Evolutionary conservation across 2,329 filamentous ascomycete species (phyloP), one percentile per base, ranked within the genome.

Genomic region (Claviceps monticola): DNA sequence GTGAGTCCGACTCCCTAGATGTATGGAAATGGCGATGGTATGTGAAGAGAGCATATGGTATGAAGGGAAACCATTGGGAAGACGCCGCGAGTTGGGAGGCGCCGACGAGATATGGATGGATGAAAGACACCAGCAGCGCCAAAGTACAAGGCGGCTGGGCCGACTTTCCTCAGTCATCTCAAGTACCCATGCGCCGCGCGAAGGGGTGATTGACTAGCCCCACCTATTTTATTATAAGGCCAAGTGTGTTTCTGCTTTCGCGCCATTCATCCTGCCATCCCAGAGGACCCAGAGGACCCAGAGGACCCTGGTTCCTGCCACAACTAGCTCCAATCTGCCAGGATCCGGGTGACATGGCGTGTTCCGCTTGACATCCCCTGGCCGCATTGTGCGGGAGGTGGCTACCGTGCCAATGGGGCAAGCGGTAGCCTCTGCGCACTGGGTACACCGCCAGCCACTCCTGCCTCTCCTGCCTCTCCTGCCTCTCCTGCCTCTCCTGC

Each of bases 91-190:
- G 45, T 54, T 52, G 52, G 52, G 45, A 47, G 38, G 38, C 43
- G 17, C 8, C 26, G 52, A 46, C 49, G 49, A 53, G 52, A 51
- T 51, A 54, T 49, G 50, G 47, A 54, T 49, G 50, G 47, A 54
- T 52, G 36, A 49, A 47, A 46, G 41, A 26, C 39, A 46, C 13
- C 26, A 39, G 46, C 46, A 23, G 23, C 38, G 21, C 23, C 8
- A 5, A 39, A 45, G 16, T 23, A 36, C 50, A 34, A 29, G 19
- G 4, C 41, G 4, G 41, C 41, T 43, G 41, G 41, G 9, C 41
- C 41, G 21, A 19, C 17, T 43, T 19, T 13, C 41, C 14, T 17
- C 43, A 16, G 43, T 16, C 43, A n/a, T 26, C n/a, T 26, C 43
- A 45, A 26, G 43, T 45, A 45, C 21, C 43, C 43, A 43, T 42